phyloP scores from a whole-genome alignment of 1,284 basidiomycete species.

The Puccinia triticina region DNA sequence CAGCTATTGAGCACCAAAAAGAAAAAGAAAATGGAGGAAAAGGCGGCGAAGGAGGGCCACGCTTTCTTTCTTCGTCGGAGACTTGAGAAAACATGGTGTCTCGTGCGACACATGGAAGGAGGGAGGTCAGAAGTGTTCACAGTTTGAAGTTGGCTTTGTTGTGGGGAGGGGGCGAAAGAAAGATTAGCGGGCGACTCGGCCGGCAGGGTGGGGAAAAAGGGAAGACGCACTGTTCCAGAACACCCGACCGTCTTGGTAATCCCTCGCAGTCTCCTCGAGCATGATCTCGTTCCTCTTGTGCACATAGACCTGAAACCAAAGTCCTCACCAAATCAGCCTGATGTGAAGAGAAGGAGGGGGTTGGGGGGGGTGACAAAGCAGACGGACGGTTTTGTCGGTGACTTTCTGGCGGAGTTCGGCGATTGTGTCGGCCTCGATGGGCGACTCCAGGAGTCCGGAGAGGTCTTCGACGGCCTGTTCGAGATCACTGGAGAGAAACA shows the following conservation, averaged over 20 bases:
- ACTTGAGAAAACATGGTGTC: no score
- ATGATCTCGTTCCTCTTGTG: slow-evolving; percentile 93
- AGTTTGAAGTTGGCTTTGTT: slow-evolving; percentile 26
- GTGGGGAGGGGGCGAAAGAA: not conserved
- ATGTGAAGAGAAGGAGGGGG: slow-evolving; percentile 1
- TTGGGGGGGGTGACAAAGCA: slow-evolving; percentile 10
- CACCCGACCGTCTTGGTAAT: slow-evolving; percentile 78
- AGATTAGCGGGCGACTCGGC: not conserved
- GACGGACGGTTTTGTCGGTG: slow-evolving; percentile 83
- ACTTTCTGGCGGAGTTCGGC: slow-evolving; percentile 82
- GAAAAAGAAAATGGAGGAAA: not conserved
- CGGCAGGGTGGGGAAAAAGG: not conserved
- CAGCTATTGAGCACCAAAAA: not conserved
- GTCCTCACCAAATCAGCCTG: slow-evolving; percentile 1
- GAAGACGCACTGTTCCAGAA: slow-evolving; percentile 38
- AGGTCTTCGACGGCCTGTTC: slow-evolving; percentile 94
- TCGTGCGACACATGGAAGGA: not conserved
- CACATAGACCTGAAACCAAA: slow-evolving; percentile 75
- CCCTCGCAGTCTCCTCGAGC: slow-evolving; percentile 87
- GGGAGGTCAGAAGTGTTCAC: not conserved
- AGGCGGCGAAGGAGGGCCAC: not conserved
- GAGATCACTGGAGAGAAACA: slow-evolving; percentile 70
- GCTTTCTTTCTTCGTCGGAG: no score
- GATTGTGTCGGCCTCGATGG: slow-evolving; percentile 83
- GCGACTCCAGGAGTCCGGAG: slow-evolving; percentile 85